A percentile compares a stretch with the other conserved stretches of the same genome.
phyloP scores from a whole-genome alignment of 371 early-diverging fungal species.

The Capillidium rhysosporum region DNA sequence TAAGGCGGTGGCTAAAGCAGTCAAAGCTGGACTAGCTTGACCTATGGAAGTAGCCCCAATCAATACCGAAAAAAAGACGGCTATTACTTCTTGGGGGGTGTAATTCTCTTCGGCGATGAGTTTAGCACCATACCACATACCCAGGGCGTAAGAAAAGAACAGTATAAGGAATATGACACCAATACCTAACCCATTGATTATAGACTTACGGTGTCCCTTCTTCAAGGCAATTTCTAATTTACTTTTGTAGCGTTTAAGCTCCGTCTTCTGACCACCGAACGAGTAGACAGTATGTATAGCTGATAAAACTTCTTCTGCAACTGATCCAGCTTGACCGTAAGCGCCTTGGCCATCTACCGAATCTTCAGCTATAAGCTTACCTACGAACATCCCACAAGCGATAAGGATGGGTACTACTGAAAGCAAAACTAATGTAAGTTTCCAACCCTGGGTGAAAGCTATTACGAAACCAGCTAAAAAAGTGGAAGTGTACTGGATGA shows the following conservation, averaged over 20 bases:
- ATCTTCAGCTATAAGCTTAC: conserved; percentile 27
- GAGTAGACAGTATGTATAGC: conserved; percentile 55
- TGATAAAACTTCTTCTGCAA: conserved; percentile 55
- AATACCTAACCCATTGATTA: conserved; percentile 3
- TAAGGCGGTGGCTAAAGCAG: conserved; percentile 42
- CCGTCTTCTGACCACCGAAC: conserved; percentile 40
- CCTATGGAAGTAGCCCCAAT: conserved; percentile 4
- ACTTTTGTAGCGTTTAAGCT: conserved; percentile 10
- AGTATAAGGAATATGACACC: conserved; percentile 1
- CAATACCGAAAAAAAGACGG: conserved; percentile 4
- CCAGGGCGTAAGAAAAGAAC: conserved; percentile 4
- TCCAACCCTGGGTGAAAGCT: conserved; percentile 47
- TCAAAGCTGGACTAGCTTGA: neutral
- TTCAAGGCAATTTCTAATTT: conserved; percentile 1
- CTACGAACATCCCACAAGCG: conserved; percentile 27
- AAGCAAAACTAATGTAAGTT: conserved; percentile 51
- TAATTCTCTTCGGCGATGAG: neutral
- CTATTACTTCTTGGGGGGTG: neutral
- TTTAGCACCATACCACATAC: conserved; percentile 9
- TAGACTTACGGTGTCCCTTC: conserved; percentile 1
- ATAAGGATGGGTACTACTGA: conserved; percentile 31
- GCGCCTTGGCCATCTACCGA: conserved; percentile 14
- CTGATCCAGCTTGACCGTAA: conserved; percentile 29
- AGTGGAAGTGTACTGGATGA: conserved; percentile 37
- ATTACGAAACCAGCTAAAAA: conserved; percentile 71